Base-by-base conservation (phyloP, 2,329 filamentous ascomycete species). In the Diaporthe citri region DNA sequence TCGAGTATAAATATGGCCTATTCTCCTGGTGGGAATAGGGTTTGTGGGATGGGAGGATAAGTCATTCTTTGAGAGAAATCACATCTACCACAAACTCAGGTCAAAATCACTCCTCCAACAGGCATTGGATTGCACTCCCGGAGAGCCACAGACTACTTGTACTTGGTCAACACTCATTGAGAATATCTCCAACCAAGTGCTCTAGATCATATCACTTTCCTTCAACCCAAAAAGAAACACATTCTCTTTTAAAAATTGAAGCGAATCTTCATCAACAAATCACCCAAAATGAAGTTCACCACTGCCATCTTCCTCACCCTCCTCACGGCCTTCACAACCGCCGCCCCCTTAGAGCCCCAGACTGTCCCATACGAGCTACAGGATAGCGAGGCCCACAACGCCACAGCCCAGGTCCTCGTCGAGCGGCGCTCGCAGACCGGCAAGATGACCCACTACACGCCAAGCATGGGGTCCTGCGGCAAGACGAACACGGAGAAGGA, bases 401-500 rank as follows among this genome's bases (percentile, higher is more conserved):
- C n/a, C 34, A 41, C 64, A 55, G 9, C 2, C 46, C 22, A 25
- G 22, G n/a, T 13, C n/a, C 4, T 25, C 52, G 28, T 52, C 4
- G 62, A 59, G 51, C 56, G 46, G 41, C 69, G 69, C 1, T 41
- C 59, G 2, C 28, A 71, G 39, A 69, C 60, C 22, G 75, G 73
- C 48, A 73, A 62, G 67, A 72, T 75, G 73, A 75, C 74, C 12
- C 31, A 70, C 71, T 75, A 75, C 74, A 39, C 74, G 22, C 74
- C 74, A 0, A 28, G 71, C 13, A 9, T 17, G 13, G 74, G 74
- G 2, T 48, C 74, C 25, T 75, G 74, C 36, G 74, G 74, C 55
- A 46, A 9, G 15, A 64, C 71, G 28, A 70, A 75, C 48, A 71
- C 20, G 2, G 71, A 69, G 1, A 39, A 12, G 15, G 74, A 75